These are phyloP conservation scores for Cenococcum geophilum DNA, from an alignment of 495 filamentous ascomycete genomes.

Conservation along the genomic window DNA sequence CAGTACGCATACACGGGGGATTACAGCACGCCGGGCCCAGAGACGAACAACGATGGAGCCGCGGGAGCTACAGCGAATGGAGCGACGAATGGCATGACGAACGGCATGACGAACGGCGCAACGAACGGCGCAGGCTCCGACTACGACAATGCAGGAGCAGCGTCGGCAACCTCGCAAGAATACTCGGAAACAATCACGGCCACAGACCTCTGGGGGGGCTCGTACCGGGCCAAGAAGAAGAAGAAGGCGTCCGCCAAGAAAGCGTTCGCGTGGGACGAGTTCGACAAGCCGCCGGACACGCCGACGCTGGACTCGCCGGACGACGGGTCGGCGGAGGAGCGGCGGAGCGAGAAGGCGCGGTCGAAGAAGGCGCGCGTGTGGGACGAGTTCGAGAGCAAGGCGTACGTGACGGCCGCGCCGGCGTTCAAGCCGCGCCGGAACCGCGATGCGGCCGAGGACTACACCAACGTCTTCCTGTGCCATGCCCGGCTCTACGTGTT, in stretches of 20 bases:
- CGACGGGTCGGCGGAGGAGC: neutral
- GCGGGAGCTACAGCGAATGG: neutral
- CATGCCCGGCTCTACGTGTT: conserved; percentile 42
- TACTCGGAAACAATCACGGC: too few species aligned
- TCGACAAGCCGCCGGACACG: neutral
- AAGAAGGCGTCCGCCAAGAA: neutral
- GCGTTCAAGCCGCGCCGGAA: neutral
- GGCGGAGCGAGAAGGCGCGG: neutral
- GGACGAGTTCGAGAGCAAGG: neutral
- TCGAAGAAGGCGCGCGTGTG: neutral
- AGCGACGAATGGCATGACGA: neutral
- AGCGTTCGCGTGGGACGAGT: neutral
- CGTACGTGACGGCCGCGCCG: neutral
- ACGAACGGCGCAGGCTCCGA: neutral
- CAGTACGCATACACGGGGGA: conserved; percentile 13
- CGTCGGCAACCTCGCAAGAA: too few species aligned
- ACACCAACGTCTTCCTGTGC: conserved; percentile 37
- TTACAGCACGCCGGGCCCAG: neutral
- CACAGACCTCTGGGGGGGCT: too few species aligned
- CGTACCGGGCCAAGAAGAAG: too few species aligned
- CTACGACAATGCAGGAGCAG: neutral
- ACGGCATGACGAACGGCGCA: neutral
- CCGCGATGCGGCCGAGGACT: conserved; percentile 31
- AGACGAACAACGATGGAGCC: neutral
- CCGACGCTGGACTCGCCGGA: neutral